Evolutionary conservation across 331 rosid genomes (phyloP), one percentile per base, ranked within the genome.

Genomic region (Pyrus hybrid): DNA sequence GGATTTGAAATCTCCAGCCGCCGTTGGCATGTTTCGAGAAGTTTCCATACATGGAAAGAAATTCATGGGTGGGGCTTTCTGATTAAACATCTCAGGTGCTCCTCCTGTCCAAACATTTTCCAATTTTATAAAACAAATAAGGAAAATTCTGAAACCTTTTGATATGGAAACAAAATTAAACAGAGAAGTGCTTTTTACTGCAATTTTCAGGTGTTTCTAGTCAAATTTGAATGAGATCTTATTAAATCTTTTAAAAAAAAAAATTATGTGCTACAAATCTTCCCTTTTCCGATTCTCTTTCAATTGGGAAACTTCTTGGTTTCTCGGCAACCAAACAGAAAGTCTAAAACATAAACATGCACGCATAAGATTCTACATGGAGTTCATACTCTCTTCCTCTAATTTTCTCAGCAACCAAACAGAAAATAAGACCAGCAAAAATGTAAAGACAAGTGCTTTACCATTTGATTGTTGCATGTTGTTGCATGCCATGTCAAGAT

Each of bases 11-110:
- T 74, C 80, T 35, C 70, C 14, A 23, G 62, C 26, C 2, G 70
- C 29, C 13, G 72, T 16, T 7, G 81, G 28, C 4, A 16, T 22
- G 82, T 79, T 76, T 56, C 75, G 25, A 2, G 66, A 3, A n/a
- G 67, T 88, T 68, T 87, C 92, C 63, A 73, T 61, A 6, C 45
- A 30, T 6, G 97, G 93, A 80, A 89, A 88, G 17, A 85, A 79
- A 30, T 79, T 84, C 88, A 85, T 71, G 43, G 85, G 82, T 21
- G 86, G 56, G 61, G 86, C 72, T 67, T 84, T 74, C 57, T 70
- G 87, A 25, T 81, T 74, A 6, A 75, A 79, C 72, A 81, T 80
- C 71, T 89, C 93, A 37, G 82, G 49, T 11, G 84, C 74, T 30
- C 67, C 64, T 14, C 81, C 97, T 91, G 85, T 18, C 57, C 20